Evolutionary conservation across 805 yeast species (phyloP).

Genomic region (Isabelozyma rhagii): DNA sequence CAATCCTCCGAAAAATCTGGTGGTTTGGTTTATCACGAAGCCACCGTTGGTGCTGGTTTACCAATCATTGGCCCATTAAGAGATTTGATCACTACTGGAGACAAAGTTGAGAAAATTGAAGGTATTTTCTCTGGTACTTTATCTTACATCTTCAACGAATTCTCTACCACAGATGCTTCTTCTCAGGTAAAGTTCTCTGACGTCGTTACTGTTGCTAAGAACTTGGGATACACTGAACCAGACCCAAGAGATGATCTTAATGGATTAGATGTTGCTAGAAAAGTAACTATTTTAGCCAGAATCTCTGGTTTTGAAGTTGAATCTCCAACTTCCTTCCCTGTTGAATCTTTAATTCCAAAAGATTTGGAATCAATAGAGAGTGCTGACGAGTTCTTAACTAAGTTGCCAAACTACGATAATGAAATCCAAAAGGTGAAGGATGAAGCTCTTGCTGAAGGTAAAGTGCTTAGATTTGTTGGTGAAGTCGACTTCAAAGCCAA

Average conservation of each 20-base stretch:
- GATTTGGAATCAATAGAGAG: slow-evolving; percentile 71
- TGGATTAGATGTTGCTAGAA: slow-evolving; percentile 98
- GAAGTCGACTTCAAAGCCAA: slow-evolving; percentile 73
- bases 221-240: slow-evolving; percentile 95
- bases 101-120: slow-evolving; percentile 84
- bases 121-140: slow-evolving; percentile 96
- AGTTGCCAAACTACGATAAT: slow-evolving; percentile 78
- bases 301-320: slow-evolving; percentile 81
- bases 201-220: slow-evolving; percentile 82
- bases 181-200: slow-evolving; percentile 76
- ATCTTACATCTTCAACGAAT: slow-evolving; percentile 92
- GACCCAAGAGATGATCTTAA: slow-evolving; percentile 99
- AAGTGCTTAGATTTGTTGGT: slow-evolving; percentile 93
- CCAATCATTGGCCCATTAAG: slow-evolving; percentile 88
- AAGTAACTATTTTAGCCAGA: slow-evolving; percentile 94
- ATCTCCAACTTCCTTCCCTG: slow-evolving; percentile 90
- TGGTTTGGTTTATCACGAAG: slow-evolving; percentile 92
- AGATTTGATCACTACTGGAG: slow-evolving; percentile 91
- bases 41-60: slow-evolving; percentile 98
- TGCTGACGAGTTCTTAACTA: slow-evolving; percentile 74
- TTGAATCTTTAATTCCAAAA: slow-evolving; percentile 88
- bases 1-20: slow-evolving; percentile 47
- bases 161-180: slow-evolving; percentile 63
- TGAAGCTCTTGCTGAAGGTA: slow-evolving; percentile 76
- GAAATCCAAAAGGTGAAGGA: slow-evolving; percentile 75